Evolutionary conservation across 148 eudicot genomes (phyloP).

Genomic region (Arctostaphylos glauca): DNA sequence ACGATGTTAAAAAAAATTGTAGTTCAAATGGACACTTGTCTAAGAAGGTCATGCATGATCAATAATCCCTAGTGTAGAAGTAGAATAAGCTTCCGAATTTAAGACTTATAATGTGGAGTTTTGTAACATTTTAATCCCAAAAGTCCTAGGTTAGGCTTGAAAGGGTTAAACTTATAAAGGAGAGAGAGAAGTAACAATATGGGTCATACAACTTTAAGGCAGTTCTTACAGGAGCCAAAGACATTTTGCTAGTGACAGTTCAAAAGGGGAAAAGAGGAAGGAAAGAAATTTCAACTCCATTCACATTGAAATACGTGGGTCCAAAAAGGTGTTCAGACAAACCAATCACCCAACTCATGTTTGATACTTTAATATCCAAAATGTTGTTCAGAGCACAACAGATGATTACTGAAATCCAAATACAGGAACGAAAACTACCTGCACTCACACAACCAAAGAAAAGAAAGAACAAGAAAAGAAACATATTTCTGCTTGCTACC

Average conservation of each 20-base stretch:
- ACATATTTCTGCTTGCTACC: constrained; percentile 30
- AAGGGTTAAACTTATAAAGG: neutral
- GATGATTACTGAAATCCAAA: neutral
- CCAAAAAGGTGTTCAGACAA: neutral
- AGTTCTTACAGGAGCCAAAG: neutral
- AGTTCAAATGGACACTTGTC: neutral
- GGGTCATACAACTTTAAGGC: neutral
- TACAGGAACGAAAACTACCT: neutral
- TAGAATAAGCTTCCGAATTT: neutral
- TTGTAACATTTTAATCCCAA: no score
- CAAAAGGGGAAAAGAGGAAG: neutral
- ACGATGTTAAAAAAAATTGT: neutral
- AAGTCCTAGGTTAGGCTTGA: no score
- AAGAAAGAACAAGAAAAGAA: neutral
- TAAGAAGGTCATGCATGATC: constrained; percentile 3
- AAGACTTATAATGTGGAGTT: neutral
- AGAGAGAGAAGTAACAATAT: neutral
- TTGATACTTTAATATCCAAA: neutral
- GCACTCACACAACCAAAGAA: neutral
- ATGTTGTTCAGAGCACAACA: neutral
- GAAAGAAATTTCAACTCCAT: neutral
- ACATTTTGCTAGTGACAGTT: neutral
- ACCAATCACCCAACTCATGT: neutral
- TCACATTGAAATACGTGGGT: neutral
- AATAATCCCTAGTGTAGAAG: neutral